A percentile compares a stretch with the other conserved stretches of the same genome.
phyloP scores from a whole-genome alignment of 768 basidiomycete genomes.

The Tulasnella sp. region DNA sequence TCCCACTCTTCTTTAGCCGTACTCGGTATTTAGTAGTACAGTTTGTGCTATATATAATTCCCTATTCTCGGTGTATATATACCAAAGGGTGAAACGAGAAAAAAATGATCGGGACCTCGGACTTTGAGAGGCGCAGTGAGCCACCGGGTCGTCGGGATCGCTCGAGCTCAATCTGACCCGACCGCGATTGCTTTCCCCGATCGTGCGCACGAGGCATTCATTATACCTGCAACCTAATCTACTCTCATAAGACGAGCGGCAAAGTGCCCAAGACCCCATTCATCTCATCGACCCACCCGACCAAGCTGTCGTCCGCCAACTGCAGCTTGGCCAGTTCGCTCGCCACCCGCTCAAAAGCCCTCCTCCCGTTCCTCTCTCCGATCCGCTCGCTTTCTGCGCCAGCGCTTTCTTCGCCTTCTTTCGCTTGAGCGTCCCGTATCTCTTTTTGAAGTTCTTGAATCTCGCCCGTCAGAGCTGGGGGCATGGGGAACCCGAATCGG shows the following conservation, averaged over 20 bases:
- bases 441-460: constrained; percentile 60
- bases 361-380: constrained; percentile 65
- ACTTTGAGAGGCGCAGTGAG: background rate
- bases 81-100: background rate
- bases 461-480: constrained; percentile 42
- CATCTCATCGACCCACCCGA: constrained; percentile 30
- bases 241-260: background rate
- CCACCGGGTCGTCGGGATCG: background rate
- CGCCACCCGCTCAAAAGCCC: constrained; percentile 62
- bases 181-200: background rate
- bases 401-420: constrained; percentile 31
- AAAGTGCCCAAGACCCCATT: constrained; percentile 14
- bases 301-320: constrained; percentile 47
- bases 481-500: constrained; percentile 77
- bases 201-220: background rate
- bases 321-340: constrained; percentile 59
- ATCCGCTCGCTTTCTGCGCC: constrained; percentile 49
- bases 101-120: background rate
- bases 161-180: background rate
- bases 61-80: background rate
- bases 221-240: background rate
- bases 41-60: constrained; percentile 6
- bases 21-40: background rate
- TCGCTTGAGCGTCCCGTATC: constrained; percentile 47
- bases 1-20: background rate